A percentile compares a stretch with the other conserved stretches of the same genome.
phyloP scores from a whole-genome alignment of 371 early-diverging fungal genomes.

The Coemansia sp. region DNA sequence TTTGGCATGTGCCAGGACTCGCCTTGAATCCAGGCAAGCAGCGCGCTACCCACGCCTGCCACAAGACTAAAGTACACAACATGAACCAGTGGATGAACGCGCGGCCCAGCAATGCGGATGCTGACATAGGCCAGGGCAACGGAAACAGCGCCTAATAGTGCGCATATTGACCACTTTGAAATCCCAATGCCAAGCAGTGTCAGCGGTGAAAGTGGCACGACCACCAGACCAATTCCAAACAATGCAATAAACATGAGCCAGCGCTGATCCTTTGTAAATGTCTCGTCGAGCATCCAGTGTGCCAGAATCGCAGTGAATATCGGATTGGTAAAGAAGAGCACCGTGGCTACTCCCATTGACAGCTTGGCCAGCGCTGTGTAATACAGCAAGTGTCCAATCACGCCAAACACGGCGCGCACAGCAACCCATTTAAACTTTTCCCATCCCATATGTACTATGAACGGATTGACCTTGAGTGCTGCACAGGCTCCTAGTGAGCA shows the following conservation, averaged over 20 bases:
- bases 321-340: constrained; percentile 74
- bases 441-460: constrained; percentile 21
- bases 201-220: constrained; percentile 26
- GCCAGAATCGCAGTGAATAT: constrained; percentile 68
- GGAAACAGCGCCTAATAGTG: constrained; percentile 60
- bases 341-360: constrained; percentile 47
- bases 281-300: constrained; percentile 58
- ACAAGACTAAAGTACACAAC: constrained; percentile 69
- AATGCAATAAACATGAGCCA: constrained; percentile 58
- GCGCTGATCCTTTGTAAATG: constrained; percentile 58
- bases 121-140: constrained; percentile 66
- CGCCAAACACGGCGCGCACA: constrained; percentile 23
- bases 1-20: constrained; percentile 10
- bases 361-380: constrained; percentile 15
- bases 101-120: constrained; percentile 65
- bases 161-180: constrained; percentile 32
- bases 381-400: constrained; percentile 23
- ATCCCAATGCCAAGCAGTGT: constrained; percentile 18
- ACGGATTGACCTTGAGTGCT: constrained; percentile 25
- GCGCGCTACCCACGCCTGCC: constrained; percentile 41
- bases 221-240: constrained; percentile 64
- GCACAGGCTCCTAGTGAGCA: constrained; percentile 19
- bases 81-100: constrained; percentile 67
- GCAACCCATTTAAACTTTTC: constrained; percentile 23
- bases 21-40: neutral